Conservation (phyloP, 306 rosid species). For the Canavalia ensiformis region DNA sequence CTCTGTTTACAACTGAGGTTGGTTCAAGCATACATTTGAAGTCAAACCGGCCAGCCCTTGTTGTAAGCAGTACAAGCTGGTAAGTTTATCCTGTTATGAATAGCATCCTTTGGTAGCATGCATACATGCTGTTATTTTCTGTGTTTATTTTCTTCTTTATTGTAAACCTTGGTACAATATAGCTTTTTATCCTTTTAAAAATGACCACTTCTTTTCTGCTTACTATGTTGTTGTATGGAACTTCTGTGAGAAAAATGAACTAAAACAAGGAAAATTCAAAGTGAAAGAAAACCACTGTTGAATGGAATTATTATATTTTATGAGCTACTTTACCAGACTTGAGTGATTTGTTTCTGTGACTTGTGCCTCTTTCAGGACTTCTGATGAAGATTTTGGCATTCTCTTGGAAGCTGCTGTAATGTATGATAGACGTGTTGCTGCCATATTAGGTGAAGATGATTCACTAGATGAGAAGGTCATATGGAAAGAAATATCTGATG, state of each 20-base stretch:
- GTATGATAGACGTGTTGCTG: constrained; percentile 98
- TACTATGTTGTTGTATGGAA: constrained; percentile 18
- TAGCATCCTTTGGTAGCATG: constrained; percentile 24
- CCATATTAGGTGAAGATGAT: constrained; percentile 86
- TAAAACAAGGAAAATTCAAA: not conserved
- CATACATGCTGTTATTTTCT: constrained; percentile 18
- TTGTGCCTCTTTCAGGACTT: constrained; percentile 70
- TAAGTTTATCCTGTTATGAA: constrained; percentile 47
- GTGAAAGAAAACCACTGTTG: not conserved
- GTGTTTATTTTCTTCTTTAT: not conserved
- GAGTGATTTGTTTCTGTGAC: constrained; percentile 33
- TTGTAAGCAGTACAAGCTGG: constrained; percentile 99
- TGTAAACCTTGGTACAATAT: not conserved
- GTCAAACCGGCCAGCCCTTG: constrained; percentile 84
- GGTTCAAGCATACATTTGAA: constrained; percentile 61
- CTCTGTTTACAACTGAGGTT: constrained; percentile 65
- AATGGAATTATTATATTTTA: constrained; percentile 31
- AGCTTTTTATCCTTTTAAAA: constrained; percentile 1
- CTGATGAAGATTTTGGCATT: constrained; percentile 92
- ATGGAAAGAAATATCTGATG: constrained; percentile 77
- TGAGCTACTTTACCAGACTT: constrained; percentile 26
- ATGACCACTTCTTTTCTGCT: constrained; percentile 9
- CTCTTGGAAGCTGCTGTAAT: constrained; percentile 97
- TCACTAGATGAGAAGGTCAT: constrained; percentile 74
- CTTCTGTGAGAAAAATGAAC: constrained; percentile 17